Evolutionary conservation across 139 green algal genomes (phyloP), one percentile per base, ranked within the genome.

Genomic region (Desmodesmus armatus): DNA sequence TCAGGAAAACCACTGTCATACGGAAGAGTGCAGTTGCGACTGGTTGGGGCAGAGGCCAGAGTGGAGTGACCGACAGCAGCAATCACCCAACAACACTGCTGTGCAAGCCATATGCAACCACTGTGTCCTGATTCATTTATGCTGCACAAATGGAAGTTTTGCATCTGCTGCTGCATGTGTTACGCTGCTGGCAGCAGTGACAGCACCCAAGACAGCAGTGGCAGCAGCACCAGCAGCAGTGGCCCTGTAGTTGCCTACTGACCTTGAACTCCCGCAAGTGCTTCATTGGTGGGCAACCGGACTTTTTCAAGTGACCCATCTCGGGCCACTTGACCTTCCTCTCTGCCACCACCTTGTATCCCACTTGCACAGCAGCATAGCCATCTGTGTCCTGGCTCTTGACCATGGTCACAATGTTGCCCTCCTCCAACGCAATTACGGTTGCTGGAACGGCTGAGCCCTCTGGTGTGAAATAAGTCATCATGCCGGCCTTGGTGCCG

Each of bases 401-500:
- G 19, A 99, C 92, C 87, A 92, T 88, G 15, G 97, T 98, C 3
- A 99, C 97, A 25, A 96, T 87, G 88, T 99, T 99, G 62, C 96
- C 95, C 37, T 94, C 87, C 83, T 97, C 94, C 35, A 99, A 85
- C 2, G 93, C 95, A 74, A 99, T 97, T 1, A 99, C 95, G 43
- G 97, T 99, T 43, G 94, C 94, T 2, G 96, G 94, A 15, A 98
- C 80, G 31, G 90, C 91, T 37, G 95, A 78, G 65, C 97, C 97
- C 39, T 98, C 91, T 7, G 93, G 87, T 21, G 89, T 98, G 89
- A 99, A 99, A 53, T 95, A 95, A 69, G 92, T 91, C 82, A 97
- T 98, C 97, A 99, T 99, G 83, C 97, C 97, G 15, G 96, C 97
- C 93, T 99, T 99, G 47, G 95, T 99, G 53, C 95, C 97, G 19